These are phyloP conservation scores for Tetracladium setigerum DNA, from an alignment of 495 filamentous ascomycete genomes.

Conservation along the genomic window DNA sequence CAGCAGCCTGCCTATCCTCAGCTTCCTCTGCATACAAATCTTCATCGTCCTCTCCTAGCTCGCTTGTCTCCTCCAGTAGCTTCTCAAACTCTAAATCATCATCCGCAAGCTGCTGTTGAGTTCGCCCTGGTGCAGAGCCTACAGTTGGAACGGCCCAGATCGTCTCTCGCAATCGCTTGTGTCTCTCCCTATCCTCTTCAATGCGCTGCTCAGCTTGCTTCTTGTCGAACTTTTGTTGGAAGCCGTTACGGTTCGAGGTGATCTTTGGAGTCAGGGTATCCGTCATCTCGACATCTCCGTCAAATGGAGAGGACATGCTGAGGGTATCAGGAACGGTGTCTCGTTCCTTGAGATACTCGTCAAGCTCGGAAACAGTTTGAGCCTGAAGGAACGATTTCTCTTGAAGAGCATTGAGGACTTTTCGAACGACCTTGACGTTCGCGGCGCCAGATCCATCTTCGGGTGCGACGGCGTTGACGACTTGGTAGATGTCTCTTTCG, in stretches of 20 bases:
- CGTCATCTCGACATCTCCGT: conserved; percentile 25
- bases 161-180: conserved; percentile 80
- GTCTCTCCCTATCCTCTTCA: conserved; percentile 91
- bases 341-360: conserved; percentile 68
- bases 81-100: conserved; percentile 60
- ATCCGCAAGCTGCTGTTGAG: neutral
- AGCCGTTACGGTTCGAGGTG: conserved; percentile 8
- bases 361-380: conserved; percentile 67
- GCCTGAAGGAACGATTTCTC: conserved; percentile 57
- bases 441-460: conserved; percentile 84
- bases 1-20: conserved; percentile 39
- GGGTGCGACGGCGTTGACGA: conserved; percentile 85
- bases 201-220: conserved; percentile 89
- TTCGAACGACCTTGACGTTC: conserved; percentile 87
- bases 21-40: conserved; percentile 65
- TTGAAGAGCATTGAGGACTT: conserved; percentile 63
- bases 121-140: neutral
- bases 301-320: conserved; percentile 18
- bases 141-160: conserved; percentile 72
- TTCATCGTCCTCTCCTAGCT: conserved; percentile 77
- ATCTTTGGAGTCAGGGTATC: conserved; percentile 24
- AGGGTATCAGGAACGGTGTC: conserved; percentile 13
- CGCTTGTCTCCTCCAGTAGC: conserved; percentile 73
- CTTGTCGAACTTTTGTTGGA: conserved; percentile 58
- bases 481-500: conserved; percentile 79